phyloP scores from a whole-genome alignment of 163 green algal species.

The Volvox carteri region DNA sequence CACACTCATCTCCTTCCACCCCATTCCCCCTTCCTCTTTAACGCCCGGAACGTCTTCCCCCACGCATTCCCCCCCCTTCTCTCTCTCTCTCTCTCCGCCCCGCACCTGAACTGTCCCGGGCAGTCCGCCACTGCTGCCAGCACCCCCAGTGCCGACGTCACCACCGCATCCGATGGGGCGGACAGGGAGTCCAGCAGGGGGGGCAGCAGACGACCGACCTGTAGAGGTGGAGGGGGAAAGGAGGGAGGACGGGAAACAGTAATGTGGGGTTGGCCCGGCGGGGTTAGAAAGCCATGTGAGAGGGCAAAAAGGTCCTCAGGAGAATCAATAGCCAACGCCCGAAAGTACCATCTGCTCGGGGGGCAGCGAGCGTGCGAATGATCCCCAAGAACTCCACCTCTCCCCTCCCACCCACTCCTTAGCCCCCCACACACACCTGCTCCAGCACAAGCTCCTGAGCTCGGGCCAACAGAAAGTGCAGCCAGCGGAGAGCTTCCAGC shows the following conservation, averaged over 20 bases:
- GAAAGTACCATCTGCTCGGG: too few relatives aligned
- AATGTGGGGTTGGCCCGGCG: too few relatives aligned
- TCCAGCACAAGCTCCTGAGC: conserved; percentile 57
- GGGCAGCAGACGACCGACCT: conserved; percentile 82
- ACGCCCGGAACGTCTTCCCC: not conserved
- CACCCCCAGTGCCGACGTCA: conserved; percentile 72
- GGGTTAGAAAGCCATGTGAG: too few relatives aligned
- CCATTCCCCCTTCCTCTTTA: too few relatives aligned
- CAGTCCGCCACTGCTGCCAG: conserved; percentile 80
- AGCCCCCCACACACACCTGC: conserved; percentile 8
- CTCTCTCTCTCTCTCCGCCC: too few relatives aligned
- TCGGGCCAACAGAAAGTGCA: conserved; percentile 73
- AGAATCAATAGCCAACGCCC: too few relatives aligned
- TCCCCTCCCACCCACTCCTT: not conserved
- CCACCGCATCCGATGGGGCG: conserved; percentile 62
- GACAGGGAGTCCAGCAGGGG: conserved; percentile 86
- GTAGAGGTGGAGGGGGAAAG: too few relatives aligned
- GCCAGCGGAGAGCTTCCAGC: conserved; percentile 74
- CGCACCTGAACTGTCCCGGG: conserved; percentile 73
- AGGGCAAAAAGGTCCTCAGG: too few relatives aligned
- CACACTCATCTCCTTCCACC: too few relatives aligned
- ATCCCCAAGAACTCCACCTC: too few relatives aligned
- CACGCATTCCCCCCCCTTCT: not conserved
- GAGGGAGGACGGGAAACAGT: too few relatives aligned
- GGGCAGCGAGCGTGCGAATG: too few relatives aligned